A percentile compares a stretch with the other conserved stretches of the same genome.
phyloP scores from a whole-genome alignment of 768 basidiomycete genomes.

The Boletus vermiculosoides region DNA sequence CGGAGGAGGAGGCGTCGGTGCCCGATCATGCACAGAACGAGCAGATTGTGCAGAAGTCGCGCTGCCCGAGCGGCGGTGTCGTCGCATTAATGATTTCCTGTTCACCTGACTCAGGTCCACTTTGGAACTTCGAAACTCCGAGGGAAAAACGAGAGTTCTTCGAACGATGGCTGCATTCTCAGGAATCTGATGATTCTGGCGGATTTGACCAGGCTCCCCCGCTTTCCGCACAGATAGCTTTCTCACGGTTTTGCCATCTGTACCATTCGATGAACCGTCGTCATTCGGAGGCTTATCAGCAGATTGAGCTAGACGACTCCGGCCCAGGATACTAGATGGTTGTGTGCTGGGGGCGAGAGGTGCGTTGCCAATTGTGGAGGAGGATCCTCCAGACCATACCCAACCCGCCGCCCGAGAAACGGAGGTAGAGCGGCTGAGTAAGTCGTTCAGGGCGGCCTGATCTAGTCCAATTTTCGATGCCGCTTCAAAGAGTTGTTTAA shows the following conservation, averaged over 20 bases:
- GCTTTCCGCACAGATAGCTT: slow-evolving; percentile 24
- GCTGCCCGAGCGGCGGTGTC: slow-evolving; percentile 63
- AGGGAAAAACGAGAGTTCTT: slow-evolving; percentile 77
- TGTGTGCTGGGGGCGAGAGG: slow-evolving; percentile 26
- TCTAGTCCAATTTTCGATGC: slow-evolving; percentile 75
- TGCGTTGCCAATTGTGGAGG: slow-evolving; percentile 9
- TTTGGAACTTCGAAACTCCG: slow-evolving; percentile 58
- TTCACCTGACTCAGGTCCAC: slow-evolving; percentile 54
- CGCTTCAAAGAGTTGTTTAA: slow-evolving; percentile 74
- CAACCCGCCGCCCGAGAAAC: slow-evolving; percentile 53
- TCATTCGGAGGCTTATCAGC: slow-evolving; percentile 29
- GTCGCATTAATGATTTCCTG: slow-evolving; percentile 49
- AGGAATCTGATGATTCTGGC: slow-evolving; percentile 33
- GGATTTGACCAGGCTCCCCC: slow-evolving; percentile 26
- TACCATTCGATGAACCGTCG: slow-evolving; percentile 33
- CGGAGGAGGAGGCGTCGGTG: slow-evolving; percentile 83
- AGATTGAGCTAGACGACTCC: slow-evolving; percentile 15
- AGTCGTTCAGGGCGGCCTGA: slow-evolving; percentile 64
- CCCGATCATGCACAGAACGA: slow-evolving; percentile 78
- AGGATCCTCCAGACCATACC: slow-evolving; percentile 32
- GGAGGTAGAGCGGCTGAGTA: slow-evolving; percentile 71
- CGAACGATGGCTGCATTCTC: slow-evolving; percentile 57
- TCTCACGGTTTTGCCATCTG: slow-evolving; percentile 30
- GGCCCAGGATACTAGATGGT: slow-evolving; percentile 9
- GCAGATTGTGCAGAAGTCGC: slow-evolving; percentile 56